A percentile compares a stretch with the other conserved stretches of the same genome.
These are phyloP conservation scores for Mortierella claussenii DNA, from an alignment of 192 early-diverging fungal genomes.

Conservation along the genomic window DNA sequence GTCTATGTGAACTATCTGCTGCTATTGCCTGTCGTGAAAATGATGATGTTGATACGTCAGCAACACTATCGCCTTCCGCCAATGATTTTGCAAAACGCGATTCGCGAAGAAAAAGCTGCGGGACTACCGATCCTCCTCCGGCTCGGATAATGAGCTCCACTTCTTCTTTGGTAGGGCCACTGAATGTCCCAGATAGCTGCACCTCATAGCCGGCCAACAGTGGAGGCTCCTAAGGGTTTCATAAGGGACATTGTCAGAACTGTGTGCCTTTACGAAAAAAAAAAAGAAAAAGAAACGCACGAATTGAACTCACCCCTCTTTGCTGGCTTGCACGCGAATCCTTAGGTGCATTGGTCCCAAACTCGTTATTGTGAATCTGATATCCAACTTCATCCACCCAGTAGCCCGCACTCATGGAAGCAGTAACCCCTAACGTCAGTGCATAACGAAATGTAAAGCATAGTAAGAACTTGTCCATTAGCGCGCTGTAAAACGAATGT, in stretches of 20 bases:
- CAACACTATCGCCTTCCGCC: no score
- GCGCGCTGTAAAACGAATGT: no score
- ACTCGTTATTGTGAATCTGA: constrained; percentile 35
- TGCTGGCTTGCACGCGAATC: constrained; percentile 10
- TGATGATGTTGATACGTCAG: no score
- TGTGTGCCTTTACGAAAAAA: no score
- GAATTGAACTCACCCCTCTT: constrained; percentile 20
- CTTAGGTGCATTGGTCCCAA: constrained; percentile 20
- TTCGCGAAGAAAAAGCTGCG: constrained; percentile 28
- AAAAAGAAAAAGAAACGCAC: no score
- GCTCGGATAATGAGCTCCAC: constrained; percentile 27
- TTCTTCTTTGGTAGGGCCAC: constrained; percentile 18
- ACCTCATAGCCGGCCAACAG: constrained; percentile 27
- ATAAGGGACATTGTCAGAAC: background rate
- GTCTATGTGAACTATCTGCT: no score
- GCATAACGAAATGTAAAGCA: background rate
- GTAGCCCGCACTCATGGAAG: constrained; percentile 31
- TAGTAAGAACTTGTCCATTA: no score
- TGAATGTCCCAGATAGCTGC: constrained; percentile 30
- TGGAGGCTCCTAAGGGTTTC: constrained; percentile 20
- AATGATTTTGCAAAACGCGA: background rate
- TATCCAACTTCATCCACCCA: constrained; percentile 32
- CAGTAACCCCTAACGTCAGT: constrained; percentile 29
- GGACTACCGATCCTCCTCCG: constrained; percentile 32
- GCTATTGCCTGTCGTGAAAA: no score